A percentile compares a stretch with the other conserved stretches of the same genome.
Conservation (phyloP, 2,329 filamentous ascomycete genomes). For the Sphaerulina populicola region DNA sequence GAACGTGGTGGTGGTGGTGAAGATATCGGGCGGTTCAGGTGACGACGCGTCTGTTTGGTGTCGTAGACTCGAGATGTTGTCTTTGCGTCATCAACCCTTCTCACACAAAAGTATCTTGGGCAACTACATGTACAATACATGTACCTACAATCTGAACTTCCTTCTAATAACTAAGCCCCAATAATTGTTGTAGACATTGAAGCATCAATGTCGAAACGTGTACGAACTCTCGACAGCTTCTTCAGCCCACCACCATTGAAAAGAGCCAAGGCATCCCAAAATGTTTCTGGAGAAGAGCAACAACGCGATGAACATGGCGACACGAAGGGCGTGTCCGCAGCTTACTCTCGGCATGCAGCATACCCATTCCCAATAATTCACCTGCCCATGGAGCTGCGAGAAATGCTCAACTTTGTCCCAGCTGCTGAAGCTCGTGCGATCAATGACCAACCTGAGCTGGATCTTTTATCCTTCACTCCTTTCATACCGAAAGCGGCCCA, state of each 20-base stretch:
- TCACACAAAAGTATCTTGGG: too few species aligned
- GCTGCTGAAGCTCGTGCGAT: slow-evolving; percentile 49
- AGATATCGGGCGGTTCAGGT: background rate
- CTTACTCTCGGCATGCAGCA: slow-evolving; percentile 39
- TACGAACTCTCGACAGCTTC: slow-evolving; percentile 62
- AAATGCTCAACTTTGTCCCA: slow-evolving; percentile 36
- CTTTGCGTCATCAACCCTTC: slow-evolving; percentile 2
- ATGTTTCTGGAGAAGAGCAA: background rate
- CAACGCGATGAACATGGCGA: background rate
- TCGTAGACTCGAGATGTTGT: background rate
- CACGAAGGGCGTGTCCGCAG: background rate
- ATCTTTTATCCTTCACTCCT: slow-evolving; percentile 67
- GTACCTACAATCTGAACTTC: background rate
- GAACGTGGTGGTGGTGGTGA: background rate
- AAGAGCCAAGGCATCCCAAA: slow-evolving; percentile 29
- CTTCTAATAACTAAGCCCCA: background rate
- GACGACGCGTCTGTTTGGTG: slow-evolving; percentile 4
- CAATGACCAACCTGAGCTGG: slow-evolving; percentile 60
- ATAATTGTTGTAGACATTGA: background rate
- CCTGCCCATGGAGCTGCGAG: slow-evolving; percentile 39
- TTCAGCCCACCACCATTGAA: slow-evolving; percentile 48
- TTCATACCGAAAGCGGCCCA: slow-evolving; percentile 55
- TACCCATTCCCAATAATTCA: slow-evolving; percentile 48
- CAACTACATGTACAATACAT: too few species aligned
- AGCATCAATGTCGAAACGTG: slow-evolving; percentile 34